Base-by-base conservation (phyloP, 1,284 basidiomycete species). In the Calocybe gambosa region DNA sequence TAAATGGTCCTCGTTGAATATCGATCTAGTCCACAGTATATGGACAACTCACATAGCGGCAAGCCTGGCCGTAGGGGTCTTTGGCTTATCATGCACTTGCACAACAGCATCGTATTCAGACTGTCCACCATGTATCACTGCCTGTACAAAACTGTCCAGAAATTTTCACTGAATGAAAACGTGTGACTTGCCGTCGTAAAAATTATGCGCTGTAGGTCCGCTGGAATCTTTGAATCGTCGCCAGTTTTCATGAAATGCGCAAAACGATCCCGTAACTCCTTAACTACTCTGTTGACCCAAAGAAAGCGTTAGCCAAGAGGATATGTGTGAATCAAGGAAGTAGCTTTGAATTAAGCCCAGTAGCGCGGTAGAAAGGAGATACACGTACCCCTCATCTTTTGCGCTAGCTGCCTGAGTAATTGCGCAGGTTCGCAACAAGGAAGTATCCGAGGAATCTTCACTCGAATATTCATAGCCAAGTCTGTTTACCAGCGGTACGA, bases 191-290 rank as follows among this genome's bases (percentile, higher is more conserved):
- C 54, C 36, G 37, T 35, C 15, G 52, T 9, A 39, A 50, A 85
- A 18, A 73, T 76, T 40, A 71, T 61, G 16, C 70, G 61, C 56
- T 84, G 76, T 41, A 93, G 65, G 65, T 93, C 89, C 18, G 80
- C 74, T 5, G 92, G 89, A 54, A 98, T 92, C 45, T 67, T 73
- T 3, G 83, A 85, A 55, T 89, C 83, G 58, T 96, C 89, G 12
- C 79, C 79, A 19, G 80, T 86, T 54, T 80, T 73, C 53, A 88
- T 64, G 62, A 84, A 89, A 29, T 79, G 70, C 39, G 73, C 69
- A 69, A 97, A 98, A 48, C 91, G 83, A 39, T 69, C 67, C 59
- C 76, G 75, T 47, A 95, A 73, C 63, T 92, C 89, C 44, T 75
- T 70, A 47, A 93, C 64, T 19, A 90, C 87, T 41, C 86, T 89